These are phyloP conservation scores for Cytospora leucostoma DNA, from an alignment of 2,329 filamentous ascomycete species.

Conservation along the genomic window DNA sequence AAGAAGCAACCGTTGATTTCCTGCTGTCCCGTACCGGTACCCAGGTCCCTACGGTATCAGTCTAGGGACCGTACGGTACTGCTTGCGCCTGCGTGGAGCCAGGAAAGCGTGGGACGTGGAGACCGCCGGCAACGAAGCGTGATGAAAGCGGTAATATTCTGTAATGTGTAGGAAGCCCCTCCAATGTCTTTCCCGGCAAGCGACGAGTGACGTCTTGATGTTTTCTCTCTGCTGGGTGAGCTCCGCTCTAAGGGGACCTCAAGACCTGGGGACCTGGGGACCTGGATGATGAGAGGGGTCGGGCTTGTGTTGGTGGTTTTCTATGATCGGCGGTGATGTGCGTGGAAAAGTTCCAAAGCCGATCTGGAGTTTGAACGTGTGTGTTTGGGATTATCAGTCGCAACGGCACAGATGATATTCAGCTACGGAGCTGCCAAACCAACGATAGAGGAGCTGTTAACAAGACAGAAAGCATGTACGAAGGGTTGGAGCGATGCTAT, in stretches of 20 bases:
- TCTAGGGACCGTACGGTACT: background rate
- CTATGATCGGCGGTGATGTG: slow-evolving; percentile 21
- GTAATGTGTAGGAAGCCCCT: slow-evolving; percentile 1
- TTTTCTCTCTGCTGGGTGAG: background rate
- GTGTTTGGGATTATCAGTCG: slow-evolving; percentile 1
- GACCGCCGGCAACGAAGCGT: background rate
- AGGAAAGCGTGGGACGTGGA: background rate
- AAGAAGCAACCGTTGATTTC: slow-evolving; percentile 6
- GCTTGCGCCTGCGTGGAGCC: slow-evolving; percentile 17
- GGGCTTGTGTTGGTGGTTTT: slow-evolving; percentile 8
- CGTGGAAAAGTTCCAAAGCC: slow-evolving; percentile 20
- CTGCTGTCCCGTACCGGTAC: slow-evolving; percentile 17
- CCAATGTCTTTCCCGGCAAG: background rate
- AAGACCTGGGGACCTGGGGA: background rate
- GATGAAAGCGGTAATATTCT: background rate
- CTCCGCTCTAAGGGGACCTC: background rate
- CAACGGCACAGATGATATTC: slow-evolving; percentile 18
- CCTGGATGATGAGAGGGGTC: slow-evolving; percentile 12
- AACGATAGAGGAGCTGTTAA: slow-evolving; percentile 5
- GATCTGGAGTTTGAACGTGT: slow-evolving; percentile 5
- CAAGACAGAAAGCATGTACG: background rate
- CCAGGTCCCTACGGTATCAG: too few species aligned
- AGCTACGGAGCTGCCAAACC: background rate
- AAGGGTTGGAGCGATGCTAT: background rate
- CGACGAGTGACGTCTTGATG: background rate